Conservation (phyloP, 2,329 filamentous ascomycete genomes). For the Hymenoscyphus scutula region DNA sequence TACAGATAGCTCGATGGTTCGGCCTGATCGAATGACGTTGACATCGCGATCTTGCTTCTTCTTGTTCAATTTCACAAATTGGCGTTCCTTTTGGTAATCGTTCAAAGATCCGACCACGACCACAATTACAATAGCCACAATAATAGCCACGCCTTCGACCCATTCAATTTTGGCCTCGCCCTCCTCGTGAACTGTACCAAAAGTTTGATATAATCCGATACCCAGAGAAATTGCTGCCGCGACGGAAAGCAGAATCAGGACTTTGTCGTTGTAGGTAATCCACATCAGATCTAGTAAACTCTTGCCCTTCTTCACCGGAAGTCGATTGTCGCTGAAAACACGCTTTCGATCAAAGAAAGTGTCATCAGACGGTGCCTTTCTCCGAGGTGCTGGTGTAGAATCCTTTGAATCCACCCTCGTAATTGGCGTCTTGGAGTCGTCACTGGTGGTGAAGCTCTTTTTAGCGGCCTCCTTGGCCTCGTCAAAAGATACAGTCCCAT, state of each 20-base stretch:
- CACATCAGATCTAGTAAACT: slow-evolving; percentile 68
- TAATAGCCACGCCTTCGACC: slow-evolving; percentile 79
- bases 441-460: slow-evolving; percentile 6
- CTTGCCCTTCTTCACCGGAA: slow-evolving; percentile 69
- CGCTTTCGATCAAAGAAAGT: slow-evolving; percentile 63
- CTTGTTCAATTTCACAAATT: slow-evolving; percentile 76
- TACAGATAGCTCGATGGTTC: slow-evolving; percentile 65
- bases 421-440: slow-evolving; percentile 36
- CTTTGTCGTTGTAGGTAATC: slow-evolving; percentile 82
- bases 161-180: slow-evolving; percentile 61
- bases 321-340: slow-evolving; percentile 65
- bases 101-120: slow-evolving; percentile 75
- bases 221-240: slow-evolving; percentile 72
- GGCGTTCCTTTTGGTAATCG: slow-evolving; percentile 78
- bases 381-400: slow-evolving; percentile 12
- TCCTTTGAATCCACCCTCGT: slow-evolving; percentile 21
- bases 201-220: slow-evolving; percentile 71
- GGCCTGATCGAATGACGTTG: slow-evolving; percentile 74
- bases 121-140: slow-evolving; percentile 73
- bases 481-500: slow-evolving; percentile 66
- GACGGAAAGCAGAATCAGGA: slow-evolving; percentile 68
- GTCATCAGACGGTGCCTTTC: slow-evolving; percentile 16
- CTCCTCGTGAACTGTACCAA: slow-evolving; percentile 51
- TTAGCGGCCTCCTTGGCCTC: slow-evolving; percentile 46
- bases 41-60: slow-evolving; percentile 75